Conservation (phyloP, 371 early-diverging fungal genomes). For the Mucor sp. region DNA sequence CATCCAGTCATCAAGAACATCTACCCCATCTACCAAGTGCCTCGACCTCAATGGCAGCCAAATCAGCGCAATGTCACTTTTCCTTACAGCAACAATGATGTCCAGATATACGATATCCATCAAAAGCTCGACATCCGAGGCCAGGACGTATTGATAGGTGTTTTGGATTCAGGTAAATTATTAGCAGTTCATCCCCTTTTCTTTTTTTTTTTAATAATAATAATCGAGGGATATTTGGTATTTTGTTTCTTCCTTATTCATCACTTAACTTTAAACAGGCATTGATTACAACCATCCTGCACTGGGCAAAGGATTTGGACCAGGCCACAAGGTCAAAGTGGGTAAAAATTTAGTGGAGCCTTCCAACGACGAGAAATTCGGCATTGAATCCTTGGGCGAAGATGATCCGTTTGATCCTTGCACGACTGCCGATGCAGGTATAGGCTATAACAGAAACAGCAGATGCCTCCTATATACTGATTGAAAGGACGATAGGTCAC, state of each 20-base stretch:
- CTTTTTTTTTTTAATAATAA: too few species aligned
- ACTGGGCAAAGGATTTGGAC: slow-evolving; percentile 71
- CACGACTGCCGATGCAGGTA: slow-evolving; percentile 22
- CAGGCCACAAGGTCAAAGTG: slow-evolving; percentile 52
- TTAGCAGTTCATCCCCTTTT: neutral
- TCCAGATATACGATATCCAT: slow-evolving; percentile 39
- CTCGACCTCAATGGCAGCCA: slow-evolving; percentile 28
- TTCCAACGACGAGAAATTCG: slow-evolving; percentile 21
- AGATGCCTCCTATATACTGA: too few species aligned
- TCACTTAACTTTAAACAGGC: slow-evolving; percentile 34
- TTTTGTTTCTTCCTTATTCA: neutral
- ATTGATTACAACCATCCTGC: slow-evolving; percentile 69
- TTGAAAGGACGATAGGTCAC: slow-evolving; percentile 35
- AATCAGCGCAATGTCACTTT: neutral
- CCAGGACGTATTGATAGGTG: slow-evolving; percentile 68
- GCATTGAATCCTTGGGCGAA: slow-evolving; percentile 22
- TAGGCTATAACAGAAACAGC: too few species aligned
- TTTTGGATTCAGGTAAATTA: slow-evolving; percentile 66
- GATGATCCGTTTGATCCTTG: slow-evolving; percentile 46
- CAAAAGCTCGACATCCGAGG: slow-evolving; percentile 47
- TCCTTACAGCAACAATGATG: slow-evolving; percentile 9
- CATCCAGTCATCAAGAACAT: slow-evolving; percentile 27
- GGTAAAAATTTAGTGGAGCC: slow-evolving; percentile 35
- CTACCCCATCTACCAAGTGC: slow-evolving; percentile 33
- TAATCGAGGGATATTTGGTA: neutral